Percentiles rank a stretch among this genome's conserved stretches.
These are phyloP conservation scores for Trypanosoma lewisi DNA, from an alignment of 208 protist species.

Conservation along the genomic window DNA sequence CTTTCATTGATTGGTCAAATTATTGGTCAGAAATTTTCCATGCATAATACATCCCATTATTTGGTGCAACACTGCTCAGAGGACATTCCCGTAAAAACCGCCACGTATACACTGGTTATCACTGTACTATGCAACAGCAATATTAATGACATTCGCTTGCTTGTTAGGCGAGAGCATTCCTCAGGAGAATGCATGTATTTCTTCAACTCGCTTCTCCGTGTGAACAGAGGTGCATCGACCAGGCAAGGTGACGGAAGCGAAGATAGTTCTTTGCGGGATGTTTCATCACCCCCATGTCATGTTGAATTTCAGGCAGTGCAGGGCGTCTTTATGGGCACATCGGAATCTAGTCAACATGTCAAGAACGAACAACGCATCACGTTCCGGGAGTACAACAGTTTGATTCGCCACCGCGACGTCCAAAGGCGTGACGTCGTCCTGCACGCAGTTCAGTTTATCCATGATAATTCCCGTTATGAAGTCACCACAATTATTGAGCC, in stretches of 20 bases:
- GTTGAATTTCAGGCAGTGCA: slow-evolving; percentile 16
- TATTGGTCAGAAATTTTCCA: slow-evolving; percentile 48
- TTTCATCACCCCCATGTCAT: not conserved
- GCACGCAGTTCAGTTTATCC: slow-evolving; percentile 60
- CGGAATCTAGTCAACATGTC: slow-evolving; percentile 27
- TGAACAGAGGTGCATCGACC: not conserved
- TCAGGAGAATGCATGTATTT: slow-evolving; percentile 65
- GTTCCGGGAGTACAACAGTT: slow-evolving; percentile 66
- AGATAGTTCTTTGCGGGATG: not conserved
- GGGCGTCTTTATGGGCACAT: slow-evolving; percentile 4
- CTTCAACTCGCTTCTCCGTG: slow-evolving; percentile 46
- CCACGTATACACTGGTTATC: slow-evolving; percentile 38
- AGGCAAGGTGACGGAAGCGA: not conserved
- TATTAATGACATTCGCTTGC: slow-evolving; percentile 59
- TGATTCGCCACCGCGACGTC: slow-evolving; percentile 55
- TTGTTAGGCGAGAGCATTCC: slow-evolving; percentile 45
- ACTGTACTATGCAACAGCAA: slow-evolving; percentile 58
- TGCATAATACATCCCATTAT: slow-evolving; percentile 35
- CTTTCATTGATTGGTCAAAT: slow-evolving; percentile 38
- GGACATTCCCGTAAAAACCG: slow-evolving; percentile 36
- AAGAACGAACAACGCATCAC: slow-evolving; percentile 65
- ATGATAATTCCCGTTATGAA: slow-evolving; percentile 55
- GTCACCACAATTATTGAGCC: slow-evolving; percentile 57
- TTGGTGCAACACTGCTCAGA: slow-evolving; percentile 40
- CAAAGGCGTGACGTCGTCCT: slow-evolving; percentile 45